Evolutionary conservation across 2,329 filamentous ascomycete genomes (phyloP), one percentile per base, ranked within the genome.

Genomic region (Xylariales sp.): DNA sequence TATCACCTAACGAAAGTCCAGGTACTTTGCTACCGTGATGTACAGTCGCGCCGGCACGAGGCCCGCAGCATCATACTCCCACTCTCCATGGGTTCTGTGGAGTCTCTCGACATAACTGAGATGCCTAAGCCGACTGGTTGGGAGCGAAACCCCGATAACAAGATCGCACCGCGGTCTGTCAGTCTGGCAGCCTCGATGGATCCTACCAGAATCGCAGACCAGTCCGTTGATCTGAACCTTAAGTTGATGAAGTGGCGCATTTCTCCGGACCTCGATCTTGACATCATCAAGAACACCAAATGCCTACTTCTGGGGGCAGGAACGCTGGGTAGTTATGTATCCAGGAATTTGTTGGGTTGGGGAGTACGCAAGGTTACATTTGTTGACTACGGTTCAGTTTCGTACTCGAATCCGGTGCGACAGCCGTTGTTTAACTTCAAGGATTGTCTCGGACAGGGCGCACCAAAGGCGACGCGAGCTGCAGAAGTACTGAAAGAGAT

Each of bases 191-290:
- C 93, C 52, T 95, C 95, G 52, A 91, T 98, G 85, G 90, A 98
- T 55, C 91, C 93, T 6, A 70, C 76, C 23, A 82, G 83, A 54
- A 70, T 97, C 14, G 93, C 93, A 16, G 90, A 97, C 56, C 89
- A 95, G 58, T 89, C 90, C 1, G 91, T 97, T 8, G 93, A 98
- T 55, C 74, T 98, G 41, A 98, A 98, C 55, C 72, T 97, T 43
- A 97, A 97, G 64, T 74, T 98, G 41, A 98, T 98, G 83, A 98
- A 96, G 66, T 98, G 93, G 93, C 83, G 93, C 27, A 88, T 98
- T 52, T 88, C 89, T 6, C 93, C 93, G 0, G 82, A 83, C 35
- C 75, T 98, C 28, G 77, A 97, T 56, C 76, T 98, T 8, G 89
- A 96, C 20, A 77, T 78, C 20, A 90, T 97, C 57, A 96, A 95